Evolutionary conservation across 2,329 filamentous ascomycete species (phyloP).

Genomic region (Verticillium klebahnii): DNA sequence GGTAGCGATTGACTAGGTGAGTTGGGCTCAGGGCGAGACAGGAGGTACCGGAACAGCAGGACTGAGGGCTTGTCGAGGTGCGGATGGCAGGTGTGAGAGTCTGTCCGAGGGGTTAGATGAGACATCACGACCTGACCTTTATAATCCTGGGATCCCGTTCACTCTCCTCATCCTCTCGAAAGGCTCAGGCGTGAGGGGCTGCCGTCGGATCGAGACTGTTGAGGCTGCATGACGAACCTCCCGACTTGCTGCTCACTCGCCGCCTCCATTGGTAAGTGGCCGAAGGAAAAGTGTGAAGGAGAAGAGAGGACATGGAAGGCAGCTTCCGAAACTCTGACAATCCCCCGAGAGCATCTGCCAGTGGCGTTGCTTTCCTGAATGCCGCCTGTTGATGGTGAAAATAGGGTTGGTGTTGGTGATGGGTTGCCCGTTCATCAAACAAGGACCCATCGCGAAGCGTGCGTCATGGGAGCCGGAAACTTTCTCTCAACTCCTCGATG

Average conservation of each 20-base stretch:
- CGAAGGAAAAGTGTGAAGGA: background rate
- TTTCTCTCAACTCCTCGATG: background rate
- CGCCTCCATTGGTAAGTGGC: background rate
- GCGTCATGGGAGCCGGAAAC: background rate
- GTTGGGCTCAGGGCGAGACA: constrained; percentile 3
- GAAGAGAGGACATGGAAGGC: background rate
- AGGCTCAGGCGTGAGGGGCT: background rate
- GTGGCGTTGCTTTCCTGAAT: constrained; percentile 55
- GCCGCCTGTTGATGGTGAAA: constrained; percentile 54
- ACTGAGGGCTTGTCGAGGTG: background rate
- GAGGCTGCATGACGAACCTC: background rate
- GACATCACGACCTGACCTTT: background rate
- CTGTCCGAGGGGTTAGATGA: background rate
- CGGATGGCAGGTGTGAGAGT: constrained; percentile 6
- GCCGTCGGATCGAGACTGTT: background rate
- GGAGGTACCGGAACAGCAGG: constrained; percentile 2
- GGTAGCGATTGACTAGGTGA: constrained; percentile 8
- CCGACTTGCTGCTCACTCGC: background rate
- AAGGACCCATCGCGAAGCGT: background rate
- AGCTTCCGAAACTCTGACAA: background rate
- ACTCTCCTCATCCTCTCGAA: background rate
- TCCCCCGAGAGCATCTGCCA: constrained; percentile 38
- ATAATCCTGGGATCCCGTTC: background rate
- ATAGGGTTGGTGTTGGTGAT: constrained; percentile 25
- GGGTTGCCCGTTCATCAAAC: background rate